Evolutionary conservation across 257 asterid species (phyloP).

Genomic region (Lithospermum erythrorhizon): DNA sequence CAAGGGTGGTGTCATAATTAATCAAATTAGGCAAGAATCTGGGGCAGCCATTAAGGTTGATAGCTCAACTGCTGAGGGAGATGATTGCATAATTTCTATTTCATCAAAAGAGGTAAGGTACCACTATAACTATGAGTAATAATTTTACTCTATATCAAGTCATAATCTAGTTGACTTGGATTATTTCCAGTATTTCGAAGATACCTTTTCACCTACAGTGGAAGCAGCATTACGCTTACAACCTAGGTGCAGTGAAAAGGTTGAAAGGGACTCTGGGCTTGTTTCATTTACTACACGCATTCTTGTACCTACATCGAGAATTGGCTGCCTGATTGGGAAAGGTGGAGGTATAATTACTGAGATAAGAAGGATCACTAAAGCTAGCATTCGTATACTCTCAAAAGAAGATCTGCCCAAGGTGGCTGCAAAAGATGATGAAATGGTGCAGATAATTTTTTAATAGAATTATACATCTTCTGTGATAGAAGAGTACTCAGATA

Average conservation of each 20-base stretch:
- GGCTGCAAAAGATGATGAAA: conserved; percentile 90
- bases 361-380: conserved; percentile 82
- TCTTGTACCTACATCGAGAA: conserved; percentile 76
- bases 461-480: not conserved
- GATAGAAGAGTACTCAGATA: not conserved
- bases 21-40: conserved; percentile 93
- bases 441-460: conserved; percentile 66
- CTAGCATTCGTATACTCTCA: conserved; percentile 75
- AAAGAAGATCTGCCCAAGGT: conserved; percentile 87
- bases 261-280: conserved; percentile 86
- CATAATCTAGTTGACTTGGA: not conserved
- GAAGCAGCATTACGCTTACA: conserved; percentile 90
- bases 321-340: conserved; percentile 96
- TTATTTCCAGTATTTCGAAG: conserved; percentile 49
- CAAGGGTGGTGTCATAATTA: conserved; percentile 74
- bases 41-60: conserved; percentile 79
- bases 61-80: conserved; percentile 69
- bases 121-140: not conserved
- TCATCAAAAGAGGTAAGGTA: conserved; percentile 61
- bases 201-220: conserved; percentile 67
- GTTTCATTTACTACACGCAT: conserved; percentile 64
- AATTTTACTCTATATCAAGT: not conserved
- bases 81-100: conserved; percentile 72
- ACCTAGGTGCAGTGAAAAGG: conserved; percentile 95
- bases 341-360: conserved; percentile 92